A percentile compares a stretch with the other conserved stretches of the same genome.
Conservation (phyloP, 495 filamentous ascomycete species). For the Paragyromitra xinjiangensis region DNA sequence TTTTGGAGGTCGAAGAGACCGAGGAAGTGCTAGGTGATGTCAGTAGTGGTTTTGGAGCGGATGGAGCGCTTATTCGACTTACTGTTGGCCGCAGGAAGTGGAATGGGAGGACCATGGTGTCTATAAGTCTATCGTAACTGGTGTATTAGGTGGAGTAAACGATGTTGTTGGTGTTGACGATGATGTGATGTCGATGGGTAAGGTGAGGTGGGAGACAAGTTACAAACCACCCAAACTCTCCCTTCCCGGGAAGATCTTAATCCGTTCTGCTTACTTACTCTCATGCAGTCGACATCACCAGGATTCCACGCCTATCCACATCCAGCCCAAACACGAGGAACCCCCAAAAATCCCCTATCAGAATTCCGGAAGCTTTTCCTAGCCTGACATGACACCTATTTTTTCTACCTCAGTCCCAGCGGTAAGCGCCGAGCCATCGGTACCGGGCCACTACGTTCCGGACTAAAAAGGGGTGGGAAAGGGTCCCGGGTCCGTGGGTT, state of each 20-base stretch:
- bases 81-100: constrained; percentile 52
- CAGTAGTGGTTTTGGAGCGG: not conserved
- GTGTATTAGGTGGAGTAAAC: not conserved
- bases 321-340: not conserved
- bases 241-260: constrained; percentile 15
- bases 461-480: not conserved
- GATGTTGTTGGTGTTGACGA: not conserved
- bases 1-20: constrained; percentile 84
- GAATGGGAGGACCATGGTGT: constrained; percentile 41
- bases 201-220: not conserved
- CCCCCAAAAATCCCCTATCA: not conserved
- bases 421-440: constrained; percentile 1
- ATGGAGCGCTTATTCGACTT: not conserved
- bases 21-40: constrained; percentile 71
- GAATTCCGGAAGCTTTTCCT: no score
- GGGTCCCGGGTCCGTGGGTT: constrained; percentile 1
- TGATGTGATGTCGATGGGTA: constrained; percentile 6
- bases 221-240: not conserved
- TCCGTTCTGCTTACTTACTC: constrained; percentile 20
- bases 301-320: not conserved
- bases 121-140: not conserved
- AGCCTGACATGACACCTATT: not conserved
- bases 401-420: not conserved
- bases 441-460: not conserved
- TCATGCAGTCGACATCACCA: constrained; percentile 14